Evolutionary conservation across 805 yeast genomes (phyloP), one percentile per base, ranked within the genome.

Genomic region (Wickerhamiella dianesei): DNA sequence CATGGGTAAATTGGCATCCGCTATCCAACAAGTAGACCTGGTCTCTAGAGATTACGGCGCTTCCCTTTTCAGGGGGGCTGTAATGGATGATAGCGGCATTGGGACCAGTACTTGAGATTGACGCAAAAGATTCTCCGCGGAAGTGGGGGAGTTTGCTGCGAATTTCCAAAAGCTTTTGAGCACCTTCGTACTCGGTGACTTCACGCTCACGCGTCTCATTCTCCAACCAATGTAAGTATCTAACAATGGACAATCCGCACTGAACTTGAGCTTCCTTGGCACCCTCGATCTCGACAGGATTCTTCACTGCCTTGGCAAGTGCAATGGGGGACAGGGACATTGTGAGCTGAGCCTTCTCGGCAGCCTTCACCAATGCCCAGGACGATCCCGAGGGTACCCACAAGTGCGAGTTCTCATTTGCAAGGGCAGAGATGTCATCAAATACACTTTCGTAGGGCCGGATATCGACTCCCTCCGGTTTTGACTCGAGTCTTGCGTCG

Each of bases 1-100:
- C 98, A 58, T 88, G 95, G 19, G 81, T 62, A 59, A 76, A 89
- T 57, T 92, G 98, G 0, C 92, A 84, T 3, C 98, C 98, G 2
- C 95, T 77, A 62, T 92, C 98, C 50, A 84, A 69, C 51, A 92
- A 68, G 55, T 81, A 87, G 1, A 87, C 74, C 48, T 80, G 74
- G 18, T 73, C 63, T 6, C 81, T 79, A 57, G 82, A 80, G 49
- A 92, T 76, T 48, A 72, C 62, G 1, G 81, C 67, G 46, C 75
- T 73, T 17, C 74, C 69, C 12, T 73, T 79, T 48, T 44, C 68
- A 56, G 54, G 70, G 40, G 94, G 92, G 39, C 76, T 66, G 60
- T 83, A 83, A 60, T 83, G 94, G 50, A 83, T 80, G 25, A 82
- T 68, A 1, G 92, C 83, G 6, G 85, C 83, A 59, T 82, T 82